Conservation (phyloP, 768 basidiomycete species). For the Hypholoma fasciculare region DNA sequence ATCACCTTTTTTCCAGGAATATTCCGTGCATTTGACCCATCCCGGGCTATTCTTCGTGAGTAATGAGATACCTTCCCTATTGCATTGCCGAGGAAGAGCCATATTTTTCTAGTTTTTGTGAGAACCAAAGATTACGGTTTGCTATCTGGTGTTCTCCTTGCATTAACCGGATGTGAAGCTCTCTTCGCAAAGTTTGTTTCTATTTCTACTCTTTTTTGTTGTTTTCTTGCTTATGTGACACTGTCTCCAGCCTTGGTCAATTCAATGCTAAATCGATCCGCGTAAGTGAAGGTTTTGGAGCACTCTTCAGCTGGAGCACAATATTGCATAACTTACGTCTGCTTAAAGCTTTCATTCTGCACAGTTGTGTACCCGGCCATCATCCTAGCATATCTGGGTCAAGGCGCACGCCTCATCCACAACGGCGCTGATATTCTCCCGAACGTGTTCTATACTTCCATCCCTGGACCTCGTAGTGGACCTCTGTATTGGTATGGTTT, state of each 20-base stretch:
- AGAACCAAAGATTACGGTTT: conserved; percentile 61
- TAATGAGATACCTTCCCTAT: neutral
- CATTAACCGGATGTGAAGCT: conserved; percentile 71
- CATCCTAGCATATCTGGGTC: conserved; percentile 68
- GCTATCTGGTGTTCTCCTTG: conserved; percentile 63
- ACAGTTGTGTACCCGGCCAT: conserved; percentile 59
- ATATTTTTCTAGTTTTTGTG: conserved; percentile 50
- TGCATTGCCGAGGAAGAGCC: neutral
- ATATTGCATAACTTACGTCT: neutral
- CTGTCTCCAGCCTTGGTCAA: conserved; percentile 52
- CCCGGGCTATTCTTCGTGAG: conserved; percentile 61
- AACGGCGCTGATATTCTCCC: conserved; percentile 47
- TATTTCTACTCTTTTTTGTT: conserved; percentile 12
- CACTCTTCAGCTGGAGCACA: no score
- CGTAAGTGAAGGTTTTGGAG: conserved; percentile 23
- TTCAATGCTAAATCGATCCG: conserved; percentile 64
- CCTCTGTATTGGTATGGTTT: conserved; percentile 47
- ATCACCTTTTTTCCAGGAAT: conserved; percentile 55
- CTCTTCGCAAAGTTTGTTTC: conserved; percentile 58
- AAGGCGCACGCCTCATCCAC: conserved; percentile 61
- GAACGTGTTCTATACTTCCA: conserved; percentile 65
- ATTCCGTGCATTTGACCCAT: conserved; percentile 68
- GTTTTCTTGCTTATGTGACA: neutral
- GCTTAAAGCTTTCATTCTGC: conserved; percentile 47
- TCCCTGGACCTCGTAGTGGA: conserved; percentile 56